Base-by-base conservation (phyloP, 2,329 filamentous ascomycete species). In the Colletotrichum simmondsii region DNA sequence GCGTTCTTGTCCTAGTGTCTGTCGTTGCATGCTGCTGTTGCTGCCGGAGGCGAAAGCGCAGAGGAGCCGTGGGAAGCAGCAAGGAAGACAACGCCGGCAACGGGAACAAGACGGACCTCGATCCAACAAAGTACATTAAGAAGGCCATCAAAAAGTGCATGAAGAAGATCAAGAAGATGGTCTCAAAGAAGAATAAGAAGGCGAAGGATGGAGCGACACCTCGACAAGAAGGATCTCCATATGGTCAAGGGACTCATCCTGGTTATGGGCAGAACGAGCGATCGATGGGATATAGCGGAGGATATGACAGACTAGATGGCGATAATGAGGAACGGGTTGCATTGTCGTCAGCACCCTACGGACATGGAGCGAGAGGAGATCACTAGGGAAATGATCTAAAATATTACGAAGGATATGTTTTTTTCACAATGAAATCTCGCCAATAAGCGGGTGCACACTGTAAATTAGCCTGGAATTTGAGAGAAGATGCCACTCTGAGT, bases 151-250 rank as follows among this genome's bases (percentile, higher is more conserved):
- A 71, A 30, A 71, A 71, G 56, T 19, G 42, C 1, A 24, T 54
- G 10, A 71, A 71, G 54, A 71, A 71, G 68, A 66, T 66, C 32
- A 71, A 56, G 68, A 71, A 71, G 56, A 71, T 70, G 68, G 58
- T 70, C 12, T 22, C 46, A 7, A 70, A 46, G 68, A 70, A 70
- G 28, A 66, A 42, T 24, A 66, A 71, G 30, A 70, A 66, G 28
- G 24, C 53, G 24, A 66, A 70, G 32, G 22, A 42, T 19, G n/a
- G 26, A 7, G 46, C 42, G 28, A 30, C 62, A 10, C 28, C 30
- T 19, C 8, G n/a, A 28, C 56, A 32, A 12, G 30, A 57, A 0
- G 56, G 35, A 5, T 32, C 35, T 5, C 37, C 61, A 0, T 70
- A 70, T 42, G 67, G 67, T 4, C 60, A 65, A 42, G 67, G 61